These are phyloP conservation scores for Tuber umbilicatum DNA, from an alignment of 495 filamentous ascomycete genomes.

Conservation along the genomic window DNA sequence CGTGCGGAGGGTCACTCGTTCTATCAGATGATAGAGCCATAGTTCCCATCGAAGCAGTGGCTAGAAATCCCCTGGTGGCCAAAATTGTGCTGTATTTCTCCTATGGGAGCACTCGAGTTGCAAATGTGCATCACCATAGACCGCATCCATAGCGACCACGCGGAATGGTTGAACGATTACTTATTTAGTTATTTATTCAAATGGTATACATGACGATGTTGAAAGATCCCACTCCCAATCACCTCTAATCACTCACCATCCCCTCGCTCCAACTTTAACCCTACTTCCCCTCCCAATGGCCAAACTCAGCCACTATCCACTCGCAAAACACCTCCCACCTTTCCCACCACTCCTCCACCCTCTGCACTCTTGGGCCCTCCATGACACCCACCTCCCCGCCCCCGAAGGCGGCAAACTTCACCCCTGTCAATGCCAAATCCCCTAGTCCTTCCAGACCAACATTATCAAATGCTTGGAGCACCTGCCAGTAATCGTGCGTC, in stretches of 20 bases:
- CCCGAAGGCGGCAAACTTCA: constrained; percentile 82
- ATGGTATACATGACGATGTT: background rate
- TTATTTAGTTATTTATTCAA: background rate
- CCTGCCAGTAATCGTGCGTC: constrained; percentile 89
- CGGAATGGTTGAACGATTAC: background rate
- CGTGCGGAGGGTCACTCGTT: background rate
- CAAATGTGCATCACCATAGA: background rate
- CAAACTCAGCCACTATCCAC: constrained; percentile 80
- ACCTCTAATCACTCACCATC: background rate
- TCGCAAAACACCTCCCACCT: constrained; percentile 87
- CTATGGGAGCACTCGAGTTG: too few relatives aligned
- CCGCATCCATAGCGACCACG: background rate
- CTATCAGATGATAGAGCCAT: background rate
- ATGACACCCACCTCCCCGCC: constrained; percentile 74
- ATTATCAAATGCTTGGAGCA: constrained; percentile 76
- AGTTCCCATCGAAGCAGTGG: background rate
- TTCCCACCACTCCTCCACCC: constrained; percentile 67
- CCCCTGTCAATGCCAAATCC: constrained; percentile 82
- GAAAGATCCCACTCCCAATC: background rate
- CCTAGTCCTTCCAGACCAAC: constrained; percentile 76
- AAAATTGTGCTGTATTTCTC: background rate
- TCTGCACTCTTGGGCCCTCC: constrained; percentile 66
- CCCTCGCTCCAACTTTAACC: background rate
- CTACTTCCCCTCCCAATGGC: constrained; percentile 47
- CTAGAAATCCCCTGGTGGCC: background rate